These are phyloP conservation scores for Striga asiatica DNA, from an alignment of 257 asterid genomes.

Conservation along the genomic window DNA sequence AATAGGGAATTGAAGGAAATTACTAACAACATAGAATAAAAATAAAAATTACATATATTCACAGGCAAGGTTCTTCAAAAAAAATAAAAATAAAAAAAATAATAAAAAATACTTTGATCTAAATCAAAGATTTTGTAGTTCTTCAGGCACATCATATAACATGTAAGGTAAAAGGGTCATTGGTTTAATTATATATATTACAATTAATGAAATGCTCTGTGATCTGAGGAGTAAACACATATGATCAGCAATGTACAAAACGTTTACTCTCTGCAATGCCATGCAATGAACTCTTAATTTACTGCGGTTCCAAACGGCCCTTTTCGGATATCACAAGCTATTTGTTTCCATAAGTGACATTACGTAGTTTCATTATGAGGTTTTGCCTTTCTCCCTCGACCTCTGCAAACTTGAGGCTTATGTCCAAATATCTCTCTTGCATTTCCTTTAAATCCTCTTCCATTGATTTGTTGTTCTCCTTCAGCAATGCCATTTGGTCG, in stretches of 20 bases:
- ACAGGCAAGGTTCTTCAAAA: background rate
- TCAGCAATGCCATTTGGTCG: constrained; percentile 28
- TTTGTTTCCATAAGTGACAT: constrained; percentile 42
- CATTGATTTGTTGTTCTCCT: constrained; percentile 46
- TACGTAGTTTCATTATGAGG: constrained; percentile 73
- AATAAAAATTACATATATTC: background rate
- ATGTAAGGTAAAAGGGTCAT: too few relatives aligned
- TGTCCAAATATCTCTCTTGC: constrained; percentile 83
- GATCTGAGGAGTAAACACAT: constrained; percentile 1
- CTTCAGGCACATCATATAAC: constrained; percentile 1
- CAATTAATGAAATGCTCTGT: constrained; percentile 15
- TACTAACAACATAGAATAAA: too few relatives aligned
- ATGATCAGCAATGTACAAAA: constrained; percentile 22
- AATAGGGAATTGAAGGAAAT: too few relatives aligned
- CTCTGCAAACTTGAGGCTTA: constrained; percentile 89
- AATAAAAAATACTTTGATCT: background rate
- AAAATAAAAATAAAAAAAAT: background rate
- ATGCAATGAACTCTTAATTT: too few relatives aligned
- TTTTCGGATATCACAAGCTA: constrained; percentile 13
- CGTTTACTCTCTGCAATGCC: background rate
- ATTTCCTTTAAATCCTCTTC: constrained; percentile 71
- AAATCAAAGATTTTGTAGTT: constrained; percentile 10
- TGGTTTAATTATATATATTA: constrained; percentile 11
- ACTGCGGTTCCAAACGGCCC: background rate
- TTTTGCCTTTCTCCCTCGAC: constrained; percentile 93